phyloP scores from a whole-genome alignment of 2,329 filamentous ascomycete species.

The Pseudogymnoascus sp. region DNA sequence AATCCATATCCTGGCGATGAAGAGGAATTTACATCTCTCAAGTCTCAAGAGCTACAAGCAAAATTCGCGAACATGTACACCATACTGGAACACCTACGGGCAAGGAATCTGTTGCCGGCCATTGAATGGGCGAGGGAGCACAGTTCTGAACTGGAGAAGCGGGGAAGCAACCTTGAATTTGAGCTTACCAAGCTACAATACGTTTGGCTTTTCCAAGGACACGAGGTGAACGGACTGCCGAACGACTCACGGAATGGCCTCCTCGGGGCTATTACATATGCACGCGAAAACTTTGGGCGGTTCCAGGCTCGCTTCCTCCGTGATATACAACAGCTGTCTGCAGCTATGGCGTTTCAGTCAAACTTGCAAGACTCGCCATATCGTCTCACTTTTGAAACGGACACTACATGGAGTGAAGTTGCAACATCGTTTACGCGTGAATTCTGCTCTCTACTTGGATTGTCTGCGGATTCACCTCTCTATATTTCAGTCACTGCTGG shows the following conservation, averaged over 20 bases:
- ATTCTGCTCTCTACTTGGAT: conserved; percentile 83
- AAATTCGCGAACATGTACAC: conserved; percentile 86
- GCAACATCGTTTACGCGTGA: conserved; percentile 83
- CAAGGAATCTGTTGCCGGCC: conserved; percentile 68
- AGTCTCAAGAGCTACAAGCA: conserved; percentile 61
- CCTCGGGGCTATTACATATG: conserved; percentile 65
- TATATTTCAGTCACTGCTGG: conserved; percentile 91
- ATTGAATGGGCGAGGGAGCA: conserved; percentile 79
- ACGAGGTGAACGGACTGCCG: conserved; percentile 44
- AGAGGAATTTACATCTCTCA: conserved; percentile 45
- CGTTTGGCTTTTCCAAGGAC: conserved; percentile 73
- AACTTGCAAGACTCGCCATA: conserved; percentile 77
- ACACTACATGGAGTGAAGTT: conserved; percentile 72
- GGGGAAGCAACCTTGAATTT: conserved; percentile 90
- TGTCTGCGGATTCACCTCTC: conserved; percentile 85
- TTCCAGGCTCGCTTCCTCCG: conserved; percentile 68
- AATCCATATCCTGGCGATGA: conserved; percentile 27
- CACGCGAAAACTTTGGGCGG: conserved; percentile 59
- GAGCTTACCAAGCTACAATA: conserved; percentile 87
- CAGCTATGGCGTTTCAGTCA: conserved; percentile 68
- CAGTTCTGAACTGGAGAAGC: conserved; percentile 60
- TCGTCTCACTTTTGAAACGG: conserved; percentile 64
- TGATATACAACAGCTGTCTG: conserved; percentile 75
- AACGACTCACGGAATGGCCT: conserved; percentile 49
- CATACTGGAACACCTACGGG: conserved; percentile 71